Conservation (phyloP, 306 rosid species). For the Castanea mollissima region DNA sequence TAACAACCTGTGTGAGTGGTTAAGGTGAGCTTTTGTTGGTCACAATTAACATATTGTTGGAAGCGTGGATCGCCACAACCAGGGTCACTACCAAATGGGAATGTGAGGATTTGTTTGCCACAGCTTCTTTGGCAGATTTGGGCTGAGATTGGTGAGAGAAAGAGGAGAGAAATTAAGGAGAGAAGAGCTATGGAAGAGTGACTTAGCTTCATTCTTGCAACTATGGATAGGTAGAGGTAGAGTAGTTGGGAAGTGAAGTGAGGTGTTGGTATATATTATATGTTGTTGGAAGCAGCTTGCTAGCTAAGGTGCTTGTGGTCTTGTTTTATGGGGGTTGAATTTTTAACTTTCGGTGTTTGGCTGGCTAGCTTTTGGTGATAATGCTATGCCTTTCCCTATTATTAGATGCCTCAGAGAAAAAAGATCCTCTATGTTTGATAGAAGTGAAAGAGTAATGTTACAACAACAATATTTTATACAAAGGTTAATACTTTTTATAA, state of each 20-base stretch:
- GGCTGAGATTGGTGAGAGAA: slow-evolving; percentile 27
- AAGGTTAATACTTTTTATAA: too few species aligned
- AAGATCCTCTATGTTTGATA: not conserved
- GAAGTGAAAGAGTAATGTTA: too few species aligned
- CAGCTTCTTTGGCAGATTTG: slow-evolving; percentile 73
- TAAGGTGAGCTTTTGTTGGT: slow-evolving; percentile 52
- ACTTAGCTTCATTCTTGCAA: slow-evolving; percentile 28
- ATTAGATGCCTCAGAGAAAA: not conserved
- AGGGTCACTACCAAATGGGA: slow-evolving; percentile 67
- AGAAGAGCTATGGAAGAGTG: slow-evolving; percentile 11
- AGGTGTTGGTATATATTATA: not conserved
- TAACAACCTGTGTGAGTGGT: slow-evolving; percentile 78
- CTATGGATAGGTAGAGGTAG: not conserved
- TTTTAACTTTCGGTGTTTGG: slow-evolving; percentile 18
- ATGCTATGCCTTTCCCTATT: not conserved
- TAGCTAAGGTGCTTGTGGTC: not conserved
- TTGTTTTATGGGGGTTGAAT: slow-evolving; percentile 1
- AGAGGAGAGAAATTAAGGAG: slow-evolving; percentile 28
- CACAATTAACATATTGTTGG: slow-evolving; percentile 56
- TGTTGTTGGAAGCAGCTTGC: slow-evolving; percentile 3
- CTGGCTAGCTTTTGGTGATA: slow-evolving; percentile 6
- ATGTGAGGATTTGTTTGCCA: slow-evolving; percentile 50
- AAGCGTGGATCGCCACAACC: slow-evolving; percentile 77
- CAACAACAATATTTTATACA: too few species aligned
- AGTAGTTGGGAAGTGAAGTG: not conserved